Percentiles rank a stretch among this genome's conserved stretches.
phyloP scores from a whole-genome alignment of 805 yeast species.

The Yarrowia hollandica region DNA sequence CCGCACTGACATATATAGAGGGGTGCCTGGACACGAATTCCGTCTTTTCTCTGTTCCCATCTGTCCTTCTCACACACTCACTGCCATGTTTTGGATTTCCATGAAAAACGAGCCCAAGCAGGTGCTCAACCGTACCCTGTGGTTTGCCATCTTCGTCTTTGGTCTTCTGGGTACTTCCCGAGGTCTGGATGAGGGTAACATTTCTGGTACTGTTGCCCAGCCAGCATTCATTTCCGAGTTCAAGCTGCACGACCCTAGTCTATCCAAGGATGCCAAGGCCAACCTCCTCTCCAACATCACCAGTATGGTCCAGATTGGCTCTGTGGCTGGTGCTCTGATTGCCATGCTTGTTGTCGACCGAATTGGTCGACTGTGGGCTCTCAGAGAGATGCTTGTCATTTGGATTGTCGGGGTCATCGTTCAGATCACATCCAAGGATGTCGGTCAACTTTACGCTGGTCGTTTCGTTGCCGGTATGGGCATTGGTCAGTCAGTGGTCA shows the following conservation, averaged over 20 bases:
- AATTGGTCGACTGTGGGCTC: constrained; percentile 53
- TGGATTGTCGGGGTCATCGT: constrained; percentile 52
- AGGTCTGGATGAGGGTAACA: constrained; percentile 59
- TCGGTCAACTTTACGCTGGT: constrained; percentile 58
- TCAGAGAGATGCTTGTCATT: constrained; percentile 47
- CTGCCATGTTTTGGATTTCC: constrained; percentile 11
- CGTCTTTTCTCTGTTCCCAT: too few species aligned
- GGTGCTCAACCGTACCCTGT: constrained; percentile 46
- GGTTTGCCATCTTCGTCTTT: constrained; percentile 49
- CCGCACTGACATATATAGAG: neutral
- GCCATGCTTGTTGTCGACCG: constrained; percentile 52
- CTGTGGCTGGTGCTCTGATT: constrained; percentile 54
- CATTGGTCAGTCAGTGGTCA: constrained; percentile 57
- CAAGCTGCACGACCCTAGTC: constrained; percentile 47
- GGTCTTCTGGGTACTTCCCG: constrained; percentile 59
- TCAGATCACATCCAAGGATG: constrained; percentile 48
- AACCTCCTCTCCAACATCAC: constrained; percentile 54
- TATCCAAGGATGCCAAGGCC: constrained; percentile 45
- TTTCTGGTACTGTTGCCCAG: constrained; percentile 50
- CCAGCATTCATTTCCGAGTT: constrained; percentile 46
- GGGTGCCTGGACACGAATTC: too few species aligned
- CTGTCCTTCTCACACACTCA: too few species aligned
- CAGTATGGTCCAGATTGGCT: constrained; percentile 59
- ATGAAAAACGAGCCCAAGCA: constrained; percentile 29
- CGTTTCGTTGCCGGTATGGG: constrained; percentile 57